Evolutionary conservation across 2,329 filamentous ascomycete genomes (phyloP).

Genomic region (Xylariaceae sp.): DNA sequence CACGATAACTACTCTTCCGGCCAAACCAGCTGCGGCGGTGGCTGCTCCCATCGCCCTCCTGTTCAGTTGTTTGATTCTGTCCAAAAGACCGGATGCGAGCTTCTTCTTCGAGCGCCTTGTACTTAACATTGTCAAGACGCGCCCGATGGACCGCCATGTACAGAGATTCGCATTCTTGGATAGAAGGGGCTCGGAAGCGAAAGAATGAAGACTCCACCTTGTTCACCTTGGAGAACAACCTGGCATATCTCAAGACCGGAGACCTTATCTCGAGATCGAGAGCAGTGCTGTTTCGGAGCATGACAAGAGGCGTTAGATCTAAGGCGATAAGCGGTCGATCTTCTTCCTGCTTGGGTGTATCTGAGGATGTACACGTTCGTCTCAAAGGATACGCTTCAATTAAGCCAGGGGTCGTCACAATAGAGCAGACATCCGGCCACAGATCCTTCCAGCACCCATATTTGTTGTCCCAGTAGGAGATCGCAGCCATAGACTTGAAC

Average conservation of each 20-base stretch:
- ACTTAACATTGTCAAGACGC: conserved; percentile 88
- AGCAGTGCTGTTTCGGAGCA: conserved; percentile 83
- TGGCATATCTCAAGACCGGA: conserved; percentile 59
- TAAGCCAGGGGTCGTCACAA: conserved; percentile 54
- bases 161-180: conserved; percentile 73
- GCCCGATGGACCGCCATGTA: conserved; percentile 85
- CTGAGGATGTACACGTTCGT: conserved; percentile 30
- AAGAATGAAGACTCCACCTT: conserved; percentile 67
- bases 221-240: conserved; percentile 61
- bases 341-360: conserved; percentile 30
- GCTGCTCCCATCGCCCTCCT: conserved; percentile 43
- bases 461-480: conserved; percentile 60
- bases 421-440: conserved; percentile 45
- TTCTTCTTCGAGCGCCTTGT: conserved; percentile 64
- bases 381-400: conserved; percentile 52
- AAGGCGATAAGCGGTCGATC: conserved; percentile 58
- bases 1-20: conserved; percentile 61
- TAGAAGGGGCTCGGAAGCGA: conserved; percentile 79
- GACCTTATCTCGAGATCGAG: conserved; percentile 94
- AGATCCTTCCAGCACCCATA: conserved; percentile 58
- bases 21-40: conserved; percentile 53
- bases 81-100: conserved; percentile 70
- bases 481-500: conserved; percentile 46
- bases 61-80: conserved; percentile 41
- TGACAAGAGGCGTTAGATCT: conserved; percentile 86